A percentile compares a stretch with the other conserved stretches of the same genome.
phyloP scores from a whole-genome alignment of 169 alveolate species.

The Neospora caninum region DNA sequence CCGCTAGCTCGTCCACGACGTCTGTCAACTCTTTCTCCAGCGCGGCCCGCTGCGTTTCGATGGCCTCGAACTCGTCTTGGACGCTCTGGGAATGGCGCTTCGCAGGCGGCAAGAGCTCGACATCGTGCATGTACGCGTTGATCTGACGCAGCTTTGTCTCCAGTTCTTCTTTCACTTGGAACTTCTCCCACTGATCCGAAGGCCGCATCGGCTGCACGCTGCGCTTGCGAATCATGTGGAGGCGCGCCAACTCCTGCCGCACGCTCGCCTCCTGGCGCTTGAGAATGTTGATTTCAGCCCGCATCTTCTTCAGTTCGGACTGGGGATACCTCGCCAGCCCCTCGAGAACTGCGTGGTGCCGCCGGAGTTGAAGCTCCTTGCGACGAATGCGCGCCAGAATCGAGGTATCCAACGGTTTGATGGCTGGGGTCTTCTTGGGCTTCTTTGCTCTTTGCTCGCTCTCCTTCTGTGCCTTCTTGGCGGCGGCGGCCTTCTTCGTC shows the following conservation, averaged over 20 bases:
- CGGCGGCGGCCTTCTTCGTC: neutral
- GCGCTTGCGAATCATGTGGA: neutral
- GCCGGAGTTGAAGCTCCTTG: slow-evolving; percentile 5
- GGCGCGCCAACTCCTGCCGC: slow-evolving; percentile 2
- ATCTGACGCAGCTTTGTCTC: slow-evolving; percentile 37
- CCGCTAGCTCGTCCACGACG: slow-evolving; percentile 19
- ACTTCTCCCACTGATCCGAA: slow-evolving; percentile 55
- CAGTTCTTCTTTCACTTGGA: slow-evolving; percentile 17
- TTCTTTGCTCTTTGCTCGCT: neutral
- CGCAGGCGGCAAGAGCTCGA: neutral
- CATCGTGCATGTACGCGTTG: neutral
- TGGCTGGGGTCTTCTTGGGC: neutral
- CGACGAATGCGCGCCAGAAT: slow-evolving; percentile 44
- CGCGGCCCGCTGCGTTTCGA: slow-evolving; percentile 30
- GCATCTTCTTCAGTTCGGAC: neutral
- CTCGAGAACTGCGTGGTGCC: slow-evolving; percentile 20
- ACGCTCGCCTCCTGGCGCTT: slow-evolving; percentile 1
- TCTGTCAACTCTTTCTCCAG: slow-evolving; percentile 45
- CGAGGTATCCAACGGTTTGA: slow-evolving; percentile 18
- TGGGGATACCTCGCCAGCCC: neutral
- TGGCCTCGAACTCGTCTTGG: neutral
- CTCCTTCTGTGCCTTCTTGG: neutral
- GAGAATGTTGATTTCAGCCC: slow-evolving; percentile 20
- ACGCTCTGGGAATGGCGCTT: neutral
- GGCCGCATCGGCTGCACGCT: slow-evolving; percentile 41